Evolutionary conservation across 1,139 yeast genomes (phyloP).

Genomic region (Debaryomycetaceae sp.): DNA sequence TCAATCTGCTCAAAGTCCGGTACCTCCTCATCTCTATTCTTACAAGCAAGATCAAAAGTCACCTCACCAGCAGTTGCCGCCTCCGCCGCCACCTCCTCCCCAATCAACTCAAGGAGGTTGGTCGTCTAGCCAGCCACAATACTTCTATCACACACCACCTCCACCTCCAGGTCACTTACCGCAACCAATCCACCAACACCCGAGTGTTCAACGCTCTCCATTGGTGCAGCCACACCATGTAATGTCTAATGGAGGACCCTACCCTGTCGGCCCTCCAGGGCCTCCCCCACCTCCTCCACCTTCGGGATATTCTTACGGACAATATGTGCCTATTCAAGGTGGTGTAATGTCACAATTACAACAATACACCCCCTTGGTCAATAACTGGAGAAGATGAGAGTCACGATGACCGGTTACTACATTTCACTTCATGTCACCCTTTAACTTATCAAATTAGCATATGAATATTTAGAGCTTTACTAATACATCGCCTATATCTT

Average conservation of each 20-base stretch:
- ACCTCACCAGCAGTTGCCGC: conserved; percentile 5
- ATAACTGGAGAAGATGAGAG: conserved; percentile 30
- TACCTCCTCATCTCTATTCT: neutral
- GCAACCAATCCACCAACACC: conserved; percentile 15
- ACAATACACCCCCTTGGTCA: conserved; percentile 24
- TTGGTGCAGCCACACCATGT: conserved; percentile 18
- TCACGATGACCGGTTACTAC: neutral
- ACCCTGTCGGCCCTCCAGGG: conserved; percentile 18
- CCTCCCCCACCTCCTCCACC: conserved; percentile 17
- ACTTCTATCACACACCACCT: conserved; percentile 17
- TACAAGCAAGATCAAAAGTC: neutral
- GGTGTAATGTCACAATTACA: conserved; percentile 22
- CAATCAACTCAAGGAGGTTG: conserved; percentile 22
- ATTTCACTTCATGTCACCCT: neutral
- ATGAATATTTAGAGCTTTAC: neutral
- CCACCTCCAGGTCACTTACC: conserved; percentile 10
- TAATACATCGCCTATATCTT: conserved; percentile 2
- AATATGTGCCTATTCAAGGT: conserved; percentile 34
- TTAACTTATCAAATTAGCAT: neutral
- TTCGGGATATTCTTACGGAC: conserved; percentile 34
- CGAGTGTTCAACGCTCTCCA: conserved; percentile 18
- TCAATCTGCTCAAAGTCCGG: conserved; percentile 1
- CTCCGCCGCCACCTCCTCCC: conserved; percentile 5
- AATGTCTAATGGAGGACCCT: conserved; percentile 19
- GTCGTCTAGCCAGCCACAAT: conserved; percentile 23